Base-by-base conservation (phyloP, 306 rosid species). In the Canavalia ensiformis region DNA sequence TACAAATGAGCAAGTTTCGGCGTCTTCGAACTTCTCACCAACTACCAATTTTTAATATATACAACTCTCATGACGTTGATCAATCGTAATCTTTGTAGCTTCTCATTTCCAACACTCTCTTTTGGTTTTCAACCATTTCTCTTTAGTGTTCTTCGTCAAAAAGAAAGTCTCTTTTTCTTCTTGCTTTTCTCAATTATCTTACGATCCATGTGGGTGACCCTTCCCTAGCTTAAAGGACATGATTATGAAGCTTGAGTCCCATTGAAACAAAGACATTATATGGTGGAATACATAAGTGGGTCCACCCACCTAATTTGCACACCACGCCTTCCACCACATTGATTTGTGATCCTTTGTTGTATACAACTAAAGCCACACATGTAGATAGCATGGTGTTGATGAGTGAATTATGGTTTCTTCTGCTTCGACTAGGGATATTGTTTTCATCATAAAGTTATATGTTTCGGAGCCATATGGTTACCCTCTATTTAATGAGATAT, bases 141-240 rank as follows among this genome's bases (percentile, higher is more conserved):
- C 41, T 33, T 47, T 7, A 4, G 77, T 75, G 45, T 12, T 72
- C 63, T 12, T 35, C 9, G n/a, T 51, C 44, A 5, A 4, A 5
- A 13, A 71, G 3, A 8, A 13, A 5, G 6, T 70, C 3, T 50
- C 4, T 34, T 47, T 50, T 4, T 56, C 64, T 71, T 35, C 8
- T 2, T 50, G n/a, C 52, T 33, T 6, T 75, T 63, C 31, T 30
- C 54, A 34, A 64, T 49, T 41, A 52, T 76, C 29, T 46, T 34
- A 67, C 67, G 35, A 58, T 57, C 30, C 84, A 75, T 51, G 81
- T 75, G 62, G 55, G 66, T 72, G 86, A 82, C 76, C 86, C 86
- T 79, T 68, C 37, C 28, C 42, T 71, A 41, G 75, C 50, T 42
- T 34, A 2, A 74, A 74, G 49, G 69, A 62, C 35, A 30, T 60